These are phyloP conservation scores for Mycena haematopus DNA, from an alignment of 768 basidiomycete species.

Conservation along the genomic window DNA sequence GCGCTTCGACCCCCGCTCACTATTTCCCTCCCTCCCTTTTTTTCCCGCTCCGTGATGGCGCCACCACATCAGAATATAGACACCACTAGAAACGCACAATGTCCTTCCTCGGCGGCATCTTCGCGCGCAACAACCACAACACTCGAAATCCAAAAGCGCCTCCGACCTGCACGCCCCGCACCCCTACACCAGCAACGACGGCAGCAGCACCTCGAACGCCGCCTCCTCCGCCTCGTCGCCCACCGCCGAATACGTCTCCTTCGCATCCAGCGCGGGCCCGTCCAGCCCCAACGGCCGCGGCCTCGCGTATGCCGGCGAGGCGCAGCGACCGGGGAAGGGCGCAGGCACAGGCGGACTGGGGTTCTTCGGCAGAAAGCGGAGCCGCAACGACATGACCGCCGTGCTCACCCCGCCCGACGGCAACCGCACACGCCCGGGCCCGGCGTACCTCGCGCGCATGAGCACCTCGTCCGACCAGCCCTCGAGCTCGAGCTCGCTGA, in stretches of 20 bases:
- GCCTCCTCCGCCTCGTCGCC: background rate
- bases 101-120: conserved; percentile 31
- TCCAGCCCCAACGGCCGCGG: conserved; percentile 23
- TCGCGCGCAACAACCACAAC: conserved; percentile 16
- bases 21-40: too few relatives aligned
- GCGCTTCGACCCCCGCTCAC: too few relatives aligned
- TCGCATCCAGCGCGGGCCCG: conserved; percentile 5
- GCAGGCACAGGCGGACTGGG: background rate
- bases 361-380: conserved; percentile 25
- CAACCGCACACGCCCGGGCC: background rate
- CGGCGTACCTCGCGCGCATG: conserved; percentile 9
- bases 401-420: background rate
- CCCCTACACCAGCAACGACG: background rate
- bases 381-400: background rate
- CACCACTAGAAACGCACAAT: background rate
- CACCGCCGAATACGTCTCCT: conserved; percentile 24
- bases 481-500: background rate
- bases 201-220: background rate
- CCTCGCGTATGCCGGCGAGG: conserved; percentile 25
- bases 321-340: background rate
- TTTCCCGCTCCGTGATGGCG: too few relatives aligned
- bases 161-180: conserved; percentile 1
- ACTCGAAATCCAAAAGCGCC: background rate
- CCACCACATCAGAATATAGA: background rate
- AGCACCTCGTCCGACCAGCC: conserved; percentile 22